phyloP scores from a whole-genome alignment of 1,139 yeast species.

The Ogataea hybrid region DNA sequence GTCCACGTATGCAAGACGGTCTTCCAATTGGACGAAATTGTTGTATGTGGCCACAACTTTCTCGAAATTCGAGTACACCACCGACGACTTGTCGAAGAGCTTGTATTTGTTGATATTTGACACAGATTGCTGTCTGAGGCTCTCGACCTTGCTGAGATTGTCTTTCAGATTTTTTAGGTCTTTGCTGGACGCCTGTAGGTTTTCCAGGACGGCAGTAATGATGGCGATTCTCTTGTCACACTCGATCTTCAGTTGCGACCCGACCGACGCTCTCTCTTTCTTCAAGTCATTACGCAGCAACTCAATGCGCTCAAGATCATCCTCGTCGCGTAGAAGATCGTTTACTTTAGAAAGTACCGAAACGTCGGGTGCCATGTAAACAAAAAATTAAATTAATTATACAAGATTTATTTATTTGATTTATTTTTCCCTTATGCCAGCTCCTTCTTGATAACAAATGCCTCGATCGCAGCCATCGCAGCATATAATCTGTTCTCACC shows the following conservation, averaged over 20 bases:
- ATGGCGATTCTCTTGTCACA: conserved; percentile 35
- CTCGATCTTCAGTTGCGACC: conserved; percentile 45
- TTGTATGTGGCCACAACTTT: conserved; percentile 66
- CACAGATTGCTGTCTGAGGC: conserved; percentile 52
- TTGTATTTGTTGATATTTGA: conserved; percentile 55
- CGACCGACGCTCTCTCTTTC: conserved; percentile 49
- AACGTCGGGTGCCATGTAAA: conserved; percentile 16
- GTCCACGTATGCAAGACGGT: conserved; percentile 50
- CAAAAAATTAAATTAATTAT: neutral
- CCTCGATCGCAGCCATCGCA: conserved; percentile 91
- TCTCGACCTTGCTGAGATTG: conserved; percentile 58
- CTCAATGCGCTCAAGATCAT: conserved; percentile 47
- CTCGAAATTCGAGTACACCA: conserved; percentile 67
- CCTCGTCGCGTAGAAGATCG: conserved; percentile 47
- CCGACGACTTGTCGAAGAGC: conserved; percentile 58
- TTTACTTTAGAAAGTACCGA: conserved; percentile 33
- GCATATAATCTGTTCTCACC: conserved; percentile 97
- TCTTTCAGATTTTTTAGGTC: conserved; percentile 49
- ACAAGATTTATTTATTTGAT: neutral
- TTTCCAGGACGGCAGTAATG: conserved; percentile 22
- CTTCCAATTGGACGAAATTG: conserved; percentile 58
- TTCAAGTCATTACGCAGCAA: conserved; percentile 42
- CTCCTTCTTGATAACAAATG: conserved; percentile 83
- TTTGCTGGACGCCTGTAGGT: conserved; percentile 34
- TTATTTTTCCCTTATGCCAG: neutral